These are phyloP conservation scores for Lojkania enalia DNA, from an alignment of 2,329 filamentous ascomycete genomes.

Conservation along the genomic window DNA sequence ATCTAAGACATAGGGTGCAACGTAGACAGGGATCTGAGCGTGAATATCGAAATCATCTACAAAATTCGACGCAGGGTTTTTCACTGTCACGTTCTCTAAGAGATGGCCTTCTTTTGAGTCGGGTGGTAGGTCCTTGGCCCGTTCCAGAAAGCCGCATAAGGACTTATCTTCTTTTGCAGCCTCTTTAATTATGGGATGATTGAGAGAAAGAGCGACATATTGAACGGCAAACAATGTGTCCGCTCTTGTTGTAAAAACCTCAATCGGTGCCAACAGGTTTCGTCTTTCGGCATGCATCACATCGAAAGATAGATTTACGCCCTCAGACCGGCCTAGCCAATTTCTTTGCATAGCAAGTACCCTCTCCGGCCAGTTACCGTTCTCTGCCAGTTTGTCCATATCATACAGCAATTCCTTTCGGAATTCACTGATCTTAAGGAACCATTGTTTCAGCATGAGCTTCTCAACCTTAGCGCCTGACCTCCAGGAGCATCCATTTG, in stretches of 20 bases:
- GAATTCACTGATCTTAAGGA: constrained; percentile 80
- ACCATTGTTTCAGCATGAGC: constrained; percentile 82
- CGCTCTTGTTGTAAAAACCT: constrained; percentile 81
- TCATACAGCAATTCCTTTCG: constrained; percentile 73
- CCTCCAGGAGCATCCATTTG: constrained; percentile 82
- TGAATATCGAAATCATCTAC: constrained; percentile 52
- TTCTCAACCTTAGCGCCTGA: constrained; percentile 85
- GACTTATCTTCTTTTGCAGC: constrained; percentile 63
- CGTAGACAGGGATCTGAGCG: constrained; percentile 69
- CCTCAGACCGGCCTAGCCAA: constrained; percentile 81
- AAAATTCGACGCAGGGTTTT: constrained; percentile 55
- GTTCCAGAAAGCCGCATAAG: constrained; percentile 69
- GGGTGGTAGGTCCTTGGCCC: constrained; percentile 55
- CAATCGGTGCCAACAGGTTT: constrained; percentile 55
- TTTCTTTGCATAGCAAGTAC: constrained; percentile 83
- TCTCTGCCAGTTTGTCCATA: constrained; percentile 65
- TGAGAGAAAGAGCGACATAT: constrained; percentile 76
- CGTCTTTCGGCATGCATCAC: constrained; percentile 49
- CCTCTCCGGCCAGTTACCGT: constrained; percentile 76
- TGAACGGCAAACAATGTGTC: constrained; percentile 88
- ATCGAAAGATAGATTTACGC: constrained; percentile 72
- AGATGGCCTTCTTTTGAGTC: constrained; percentile 68
- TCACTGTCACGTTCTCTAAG: constrained; percentile 52
- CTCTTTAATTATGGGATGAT: constrained; percentile 68
- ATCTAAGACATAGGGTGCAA: constrained; percentile 82